A percentile compares a stretch with the other conserved stretches of the same genome.
Conservation (phyloP, 179 eudicot species). For the Spinacia oleracea region DNA sequence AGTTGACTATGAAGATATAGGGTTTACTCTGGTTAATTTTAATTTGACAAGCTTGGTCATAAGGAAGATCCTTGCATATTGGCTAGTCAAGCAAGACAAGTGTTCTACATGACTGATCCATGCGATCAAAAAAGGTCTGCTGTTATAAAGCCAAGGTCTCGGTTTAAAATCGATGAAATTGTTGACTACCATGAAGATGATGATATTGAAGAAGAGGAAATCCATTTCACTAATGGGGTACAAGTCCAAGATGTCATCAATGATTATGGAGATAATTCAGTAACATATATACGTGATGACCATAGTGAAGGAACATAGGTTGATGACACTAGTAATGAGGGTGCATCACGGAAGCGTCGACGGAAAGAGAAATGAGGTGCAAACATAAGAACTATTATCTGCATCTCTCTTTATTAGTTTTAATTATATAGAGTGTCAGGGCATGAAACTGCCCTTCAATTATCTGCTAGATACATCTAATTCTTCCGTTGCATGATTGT, state of each 20-base stretch:
- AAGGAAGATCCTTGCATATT: conserved; percentile 8
- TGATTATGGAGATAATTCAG: neutral
- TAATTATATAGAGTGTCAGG: too few relatives aligned
- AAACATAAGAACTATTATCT: too few relatives aligned
- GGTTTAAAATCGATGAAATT: neutral
- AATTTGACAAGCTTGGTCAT: neutral
- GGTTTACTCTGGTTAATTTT: neutral
- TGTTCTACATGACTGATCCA: neutral
- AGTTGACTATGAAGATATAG: neutral
- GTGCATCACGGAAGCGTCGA: neutral
- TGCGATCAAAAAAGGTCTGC: neutral
- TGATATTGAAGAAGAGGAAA: neutral
- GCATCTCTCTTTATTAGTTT: too few relatives aligned
- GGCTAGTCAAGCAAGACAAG: conserved; percentile 11
- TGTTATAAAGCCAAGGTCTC: conserved; percentile 10
- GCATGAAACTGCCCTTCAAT: too few relatives aligned
- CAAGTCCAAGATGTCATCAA: neutral
- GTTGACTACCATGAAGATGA: neutral
- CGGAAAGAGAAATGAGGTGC: neutral
- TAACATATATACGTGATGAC: neutral
- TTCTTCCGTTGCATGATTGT: too few relatives aligned
- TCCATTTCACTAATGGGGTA: neutral
- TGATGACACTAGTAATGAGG: neutral
- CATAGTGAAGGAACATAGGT: neutral
- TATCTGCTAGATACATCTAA: too few relatives aligned